Evolutionary conservation across 352 stramenopile species (phyloP), one percentile per base, ranked within the genome.

Genomic region (Albugo laibachii): DNA sequence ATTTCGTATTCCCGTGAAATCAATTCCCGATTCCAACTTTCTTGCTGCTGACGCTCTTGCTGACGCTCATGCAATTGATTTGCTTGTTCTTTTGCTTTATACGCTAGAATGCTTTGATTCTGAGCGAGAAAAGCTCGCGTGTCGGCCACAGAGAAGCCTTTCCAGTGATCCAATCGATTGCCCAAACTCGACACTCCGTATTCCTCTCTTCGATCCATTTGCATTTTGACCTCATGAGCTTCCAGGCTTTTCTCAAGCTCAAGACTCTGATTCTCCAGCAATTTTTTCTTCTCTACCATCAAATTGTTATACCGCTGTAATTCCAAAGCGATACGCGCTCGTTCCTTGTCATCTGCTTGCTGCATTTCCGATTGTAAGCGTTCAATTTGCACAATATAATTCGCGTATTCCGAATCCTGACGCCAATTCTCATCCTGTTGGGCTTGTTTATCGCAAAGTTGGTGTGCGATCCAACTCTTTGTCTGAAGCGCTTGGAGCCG

Each of bases 161-260:
- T 87, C 71, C 71, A 87, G 49, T 83, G 71, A 55, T 87, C 74
- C 6, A 86, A 69, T 31, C 74, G 70, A 31, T 31, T 31, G 24
- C 24, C 24, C 24, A 31, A 18, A 87, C 71, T 6, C 74, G 69
- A 14, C 72, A 66, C 13, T 71, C 61, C 8, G 72, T 43, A 1
- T 63, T 39, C 13, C 16, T 43, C 38, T 8, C 20, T 3, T 19
- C 38, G 38, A 24, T 43, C 38, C 38, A 43, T 43, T 43, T 43
- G 16, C 38, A 43, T 19, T 8, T 43, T 19, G 56, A 83, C 74
- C 49, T 86, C 74, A 14, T 61, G 52, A 1, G 68, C 56, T 31
- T 31, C 24, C 24, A 31, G 24, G 31, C 80, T 58, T 51, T 69
- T 51, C 36, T 73, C 57, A 46, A 75, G 65, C 36, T 82, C 66